Evolutionary conservation across 2,329 filamentous ascomycete species (phyloP), one percentile per base, ranked within the genome.

Genomic region (Colletotrichum coccodes): DNA sequence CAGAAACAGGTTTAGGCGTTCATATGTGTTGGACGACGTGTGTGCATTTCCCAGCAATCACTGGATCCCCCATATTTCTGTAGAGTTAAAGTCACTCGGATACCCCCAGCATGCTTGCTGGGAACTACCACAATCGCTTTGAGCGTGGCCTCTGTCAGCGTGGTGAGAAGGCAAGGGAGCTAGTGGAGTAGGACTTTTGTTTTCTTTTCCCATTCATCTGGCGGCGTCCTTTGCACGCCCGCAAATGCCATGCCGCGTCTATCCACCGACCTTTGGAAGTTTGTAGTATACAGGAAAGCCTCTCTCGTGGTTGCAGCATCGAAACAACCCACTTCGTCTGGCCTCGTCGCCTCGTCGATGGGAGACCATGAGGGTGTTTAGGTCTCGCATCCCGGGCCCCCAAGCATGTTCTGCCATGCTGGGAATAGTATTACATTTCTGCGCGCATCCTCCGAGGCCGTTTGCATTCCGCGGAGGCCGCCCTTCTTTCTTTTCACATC

Each of bases 401-500:
- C 12, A 6, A 18, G 30, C 54, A 44, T 32, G 60, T 61, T 57
- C 32, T 36, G 40, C 47, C 28, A 61, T 53, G 61, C 65, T 52
- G 61, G 60, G 42, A 64, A 50, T 68, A 68, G n/a, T 70, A 64
- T 70, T 70, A 64, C 65, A 70, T 56, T 54, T 53, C 26, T 26
- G 58, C 57, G 30, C 34, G 46, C 46, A 18, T 26, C 49, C 16
- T 30, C 34, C 34, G 44, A 49, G 21, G 28, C 49, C n/a, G n/a
- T n/a, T 7, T 42, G 11, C 23, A 9, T 36, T 53, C 30, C 44
- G 46, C 53, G 36, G 21, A 30, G 34, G 28, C 36, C 36, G 36
- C 32, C 68, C 52, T 34, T 67, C 23, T 23, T 38, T 46, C 40
- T 53, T 47, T 44, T n/a, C n/a, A n/a, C n/a, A n/a, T n/a, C n/a